Percentiles rank a stretch among this genome's conserved stretches.
Conservation (phyloP, 1,284 basidiomycete species). For the Schizophyllum amplum region DNA sequence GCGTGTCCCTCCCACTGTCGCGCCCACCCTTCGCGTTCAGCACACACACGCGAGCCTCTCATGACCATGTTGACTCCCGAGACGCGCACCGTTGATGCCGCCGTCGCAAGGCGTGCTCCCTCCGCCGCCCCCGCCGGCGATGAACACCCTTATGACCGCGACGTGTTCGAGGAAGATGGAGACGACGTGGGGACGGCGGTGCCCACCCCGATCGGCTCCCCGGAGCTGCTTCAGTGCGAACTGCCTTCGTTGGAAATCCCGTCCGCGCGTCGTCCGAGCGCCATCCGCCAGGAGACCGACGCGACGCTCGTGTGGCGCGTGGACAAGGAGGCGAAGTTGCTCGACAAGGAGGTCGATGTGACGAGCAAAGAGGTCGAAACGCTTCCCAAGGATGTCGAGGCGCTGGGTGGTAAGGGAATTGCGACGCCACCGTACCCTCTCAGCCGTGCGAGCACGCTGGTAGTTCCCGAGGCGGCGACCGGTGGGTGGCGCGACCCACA, state of each 20-base stretch:
- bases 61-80: background rate
- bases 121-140: no score
- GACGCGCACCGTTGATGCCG: background rate
- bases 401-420: background rate
- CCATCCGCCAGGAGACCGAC: background rate
- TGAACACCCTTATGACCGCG: background rate
- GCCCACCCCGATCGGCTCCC: background rate
- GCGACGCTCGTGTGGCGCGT: background rate
- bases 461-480: background rate
- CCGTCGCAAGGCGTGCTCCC: background rate
- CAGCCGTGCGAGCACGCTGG: conserved; percentile 1
- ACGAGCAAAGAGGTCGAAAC: background rate
- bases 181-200: background rate
- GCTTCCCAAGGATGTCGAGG: background rate
- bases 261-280: background rate
- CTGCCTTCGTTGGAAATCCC: background rate
- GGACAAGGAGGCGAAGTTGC: background rate
- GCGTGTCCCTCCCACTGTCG: background rate
- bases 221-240: background rate
- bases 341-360: background rate
- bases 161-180: background rate
- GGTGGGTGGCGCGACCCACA: background rate
- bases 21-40: background rate
- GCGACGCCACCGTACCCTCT: background rate
- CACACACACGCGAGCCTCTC: background rate